phyloP scores from a whole-genome alignment of 371 early-diverging fungal species.

The Syncephalastrum racemosum region DNA sequence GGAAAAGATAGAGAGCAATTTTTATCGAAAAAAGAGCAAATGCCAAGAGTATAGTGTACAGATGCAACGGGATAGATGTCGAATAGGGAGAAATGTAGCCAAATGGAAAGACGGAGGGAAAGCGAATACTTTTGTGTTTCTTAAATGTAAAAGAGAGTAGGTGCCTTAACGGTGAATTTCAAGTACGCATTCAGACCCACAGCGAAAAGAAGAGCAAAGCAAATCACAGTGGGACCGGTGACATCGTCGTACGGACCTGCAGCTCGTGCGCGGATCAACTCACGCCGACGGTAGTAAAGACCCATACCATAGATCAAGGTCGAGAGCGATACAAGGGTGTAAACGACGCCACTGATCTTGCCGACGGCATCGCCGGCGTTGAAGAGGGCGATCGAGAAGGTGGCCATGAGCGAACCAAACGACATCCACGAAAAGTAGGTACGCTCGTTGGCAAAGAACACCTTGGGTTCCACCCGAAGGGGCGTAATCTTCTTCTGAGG shows the following conservation, averaged over 20 bases:
- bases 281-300: constrained; percentile 93
- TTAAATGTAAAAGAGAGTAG: constrained; percentile 28
- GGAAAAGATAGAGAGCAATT: too few relatives aligned
- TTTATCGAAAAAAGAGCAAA: too few relatives aligned
- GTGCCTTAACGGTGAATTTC: constrained; percentile 57
- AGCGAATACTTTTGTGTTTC: not conserved
- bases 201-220: constrained; percentile 85
- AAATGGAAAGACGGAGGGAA: not conserved
- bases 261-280: constrained; percentile 67
- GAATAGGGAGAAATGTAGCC: not conserved
- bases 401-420: constrained; percentile 74
- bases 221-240: constrained; percentile 84
- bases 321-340: constrained; percentile 77
- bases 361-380: constrained; percentile 85
- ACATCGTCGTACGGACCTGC: constrained; percentile 81
- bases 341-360: constrained; percentile 74
- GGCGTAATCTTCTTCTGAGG: constrained; percentile 76
- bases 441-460: constrained; percentile 99
- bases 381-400: constrained; percentile 77
- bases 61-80: constrained; percentile 5
- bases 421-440: constrained; percentile 96
- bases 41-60: too few relatives aligned
- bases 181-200: constrained; percentile 86
- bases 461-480: constrained; percentile 98
- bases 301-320: constrained; percentile 90